Percentiles rank a stretch among this genome's conserved stretches.
These are phyloP conservation scores for Podospora pseudoanserina DNA, from an alignment of 495 filamentous ascomycete species.

Conservation along the genomic window DNA sequence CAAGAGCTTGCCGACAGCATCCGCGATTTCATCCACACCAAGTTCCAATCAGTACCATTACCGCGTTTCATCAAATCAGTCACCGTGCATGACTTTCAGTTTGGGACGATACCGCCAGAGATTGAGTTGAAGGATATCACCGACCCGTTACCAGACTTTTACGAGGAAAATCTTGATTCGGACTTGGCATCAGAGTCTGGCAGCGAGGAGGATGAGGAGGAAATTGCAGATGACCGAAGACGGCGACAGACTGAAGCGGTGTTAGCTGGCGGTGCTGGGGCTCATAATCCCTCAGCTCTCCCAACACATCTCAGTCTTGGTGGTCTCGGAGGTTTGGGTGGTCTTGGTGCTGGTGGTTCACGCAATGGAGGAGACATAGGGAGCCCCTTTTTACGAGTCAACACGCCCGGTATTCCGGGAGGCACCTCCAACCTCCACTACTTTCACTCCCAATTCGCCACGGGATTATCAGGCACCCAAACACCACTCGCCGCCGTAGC, in stretches of 20 bases:
- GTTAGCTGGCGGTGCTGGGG: constrained; percentile 4
- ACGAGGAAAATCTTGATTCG: constrained; percentile 67
- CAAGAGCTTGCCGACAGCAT: constrained; percentile 76
- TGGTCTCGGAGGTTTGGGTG: constrained; percentile 22
- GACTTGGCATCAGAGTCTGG: constrained; percentile 31
- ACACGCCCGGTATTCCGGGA: constrained; percentile 76
- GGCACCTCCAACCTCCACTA: constrained; percentile 87
- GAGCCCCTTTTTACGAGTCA: constrained; percentile 62
- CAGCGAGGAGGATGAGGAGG: constrained; percentile 38
- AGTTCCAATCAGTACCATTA: constrained; percentile 85
- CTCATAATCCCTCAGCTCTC: constrained; percentile 11
- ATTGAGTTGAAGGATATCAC: constrained; percentile 95
- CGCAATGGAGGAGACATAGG: constrained; percentile 49
- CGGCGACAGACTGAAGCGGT: constrained; percentile 29
- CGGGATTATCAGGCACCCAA: constrained; percentile 75
- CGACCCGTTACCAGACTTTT: constrained; percentile 93
- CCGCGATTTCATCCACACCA: constrained; percentile 89
- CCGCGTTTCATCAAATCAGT: constrained; percentile 97
- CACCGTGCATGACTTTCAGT: constrained; percentile 88
- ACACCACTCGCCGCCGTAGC: constrained; percentile 86
- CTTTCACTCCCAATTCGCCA: constrained; percentile 77
- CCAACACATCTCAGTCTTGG: constrained; percentile 38
- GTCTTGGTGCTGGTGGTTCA: constrained; percentile 13
- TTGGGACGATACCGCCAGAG: constrained; percentile 76
- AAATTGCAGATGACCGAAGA: constrained; percentile 37